Conservation (phyloP, 805 yeast species). For the Lachancea meyersii region DNA sequence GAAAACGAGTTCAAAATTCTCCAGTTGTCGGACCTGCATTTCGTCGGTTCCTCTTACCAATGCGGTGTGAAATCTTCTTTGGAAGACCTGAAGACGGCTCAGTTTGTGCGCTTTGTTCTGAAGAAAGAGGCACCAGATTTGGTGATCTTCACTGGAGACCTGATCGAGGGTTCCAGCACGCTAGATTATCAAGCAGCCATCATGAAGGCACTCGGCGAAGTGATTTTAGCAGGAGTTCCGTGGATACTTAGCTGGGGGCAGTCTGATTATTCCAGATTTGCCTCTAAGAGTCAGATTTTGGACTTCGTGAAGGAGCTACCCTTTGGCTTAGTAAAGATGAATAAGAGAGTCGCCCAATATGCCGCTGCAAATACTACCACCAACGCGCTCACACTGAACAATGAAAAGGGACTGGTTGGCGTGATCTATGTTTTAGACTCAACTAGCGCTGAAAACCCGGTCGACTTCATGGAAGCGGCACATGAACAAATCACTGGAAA, state of each 20-base stretch:
- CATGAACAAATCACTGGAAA: background rate
- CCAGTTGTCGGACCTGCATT: slow-evolving; percentile 63
- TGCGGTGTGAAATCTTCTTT: slow-evolving; percentile 34
- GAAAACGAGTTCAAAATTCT: slow-evolving; percentile 38
- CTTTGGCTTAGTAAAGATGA: slow-evolving; percentile 41
- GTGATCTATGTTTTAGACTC: slow-evolving; percentile 14
- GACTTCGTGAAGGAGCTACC: slow-evolving; percentile 43
- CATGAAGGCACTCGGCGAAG: slow-evolving; percentile 51
- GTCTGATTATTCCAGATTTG: slow-evolving; percentile 51
- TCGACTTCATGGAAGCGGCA: slow-evolving; percentile 2
- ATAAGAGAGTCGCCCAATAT: slow-evolving; percentile 7
- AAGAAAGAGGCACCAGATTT: slow-evolving; percentile 55
- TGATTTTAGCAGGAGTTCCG: slow-evolving; percentile 48
- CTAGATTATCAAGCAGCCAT: slow-evolving; percentile 59
- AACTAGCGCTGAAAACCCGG: background rate
- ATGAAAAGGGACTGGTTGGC: slow-evolving; percentile 1
- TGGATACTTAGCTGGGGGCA: slow-evolving; percentile 57
- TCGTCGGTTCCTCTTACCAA: slow-evolving; percentile 45
- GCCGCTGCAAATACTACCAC: slow-evolving; percentile 1
- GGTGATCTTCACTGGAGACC: slow-evolving; percentile 59
- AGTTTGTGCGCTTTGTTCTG: slow-evolving; percentile 46
- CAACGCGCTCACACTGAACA: background rate
- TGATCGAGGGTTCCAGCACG: slow-evolving; percentile 48
- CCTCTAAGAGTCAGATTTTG: slow-evolving; percentile 41
- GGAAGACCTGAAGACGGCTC: slow-evolving; percentile 49